Evolutionary conservation across 805 yeast genomes (phyloP).

Genomic region (Starmerella kuoi): DNA sequence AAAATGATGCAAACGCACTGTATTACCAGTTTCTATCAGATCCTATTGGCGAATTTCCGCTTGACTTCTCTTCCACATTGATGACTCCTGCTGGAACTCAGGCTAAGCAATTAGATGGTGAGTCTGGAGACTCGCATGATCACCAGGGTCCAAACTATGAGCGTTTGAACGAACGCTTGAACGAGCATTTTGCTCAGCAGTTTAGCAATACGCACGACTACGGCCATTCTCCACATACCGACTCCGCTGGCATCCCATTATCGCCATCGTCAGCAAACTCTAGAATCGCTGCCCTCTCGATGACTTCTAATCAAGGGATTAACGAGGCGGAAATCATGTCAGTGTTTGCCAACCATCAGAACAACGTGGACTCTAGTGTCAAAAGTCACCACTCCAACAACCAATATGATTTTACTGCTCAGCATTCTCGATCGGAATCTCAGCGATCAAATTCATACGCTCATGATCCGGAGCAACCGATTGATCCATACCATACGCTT

Average conservation of each 20-base stretch:
- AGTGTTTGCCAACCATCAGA: not conserved
- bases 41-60: slow-evolving; percentile 13
- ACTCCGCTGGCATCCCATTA: slow-evolving; percentile 10
- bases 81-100: slow-evolving; percentile 11
- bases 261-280: slow-evolving; percentile 14
- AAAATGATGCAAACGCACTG: slow-evolving; percentile 11
- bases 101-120: not conserved
- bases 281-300: not conserved
- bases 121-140: not conserved
- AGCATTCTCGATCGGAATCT: too few relatives aligned
- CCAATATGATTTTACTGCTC: too few relatives aligned
- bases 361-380: not conserved
- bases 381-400: not conserved
- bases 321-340: slow-evolving; percentile 9
- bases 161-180: not conserved
- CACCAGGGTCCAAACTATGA: not conserved
- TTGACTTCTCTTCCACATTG: slow-evolving; percentile 13
- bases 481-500: not conserved
- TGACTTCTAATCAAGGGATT: not conserved
- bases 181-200: slow-evolving; percentile 7
- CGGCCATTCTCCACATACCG: slow-evolving; percentile 4
- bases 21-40: slow-evolving; percentile 16
- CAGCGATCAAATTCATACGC: not conserved
- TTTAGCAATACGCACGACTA: slow-evolving; percentile 2
- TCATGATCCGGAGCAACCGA: not conserved